Base-by-base conservation (phyloP, 768 basidiomycete genomes). In the Amanita phalloides region DNA sequence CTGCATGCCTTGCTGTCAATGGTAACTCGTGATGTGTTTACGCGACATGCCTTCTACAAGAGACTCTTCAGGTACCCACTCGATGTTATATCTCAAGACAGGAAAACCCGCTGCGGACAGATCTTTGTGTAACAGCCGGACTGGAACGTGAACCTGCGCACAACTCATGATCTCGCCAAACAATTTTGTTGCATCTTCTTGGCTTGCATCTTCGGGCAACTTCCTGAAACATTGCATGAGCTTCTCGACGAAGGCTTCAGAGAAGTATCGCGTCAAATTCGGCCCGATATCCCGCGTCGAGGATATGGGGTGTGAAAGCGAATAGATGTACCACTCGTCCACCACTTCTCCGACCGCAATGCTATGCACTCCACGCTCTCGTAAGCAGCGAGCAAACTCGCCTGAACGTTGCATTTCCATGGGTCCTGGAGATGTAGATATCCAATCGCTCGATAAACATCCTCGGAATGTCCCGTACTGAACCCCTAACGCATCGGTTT, bases 261-360 rank as follows among this genome's bases (percentile, higher is more conserved):
- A 73, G 61, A 81, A 86, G 60, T 84, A 88, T 51, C 85, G 65
- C 58, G 71, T 64, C 45, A 89, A 58, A 56, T 84, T 85, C 7
- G 70, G 68, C 25, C 73, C 60, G 8, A 87, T 68, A 55, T 88
- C 86, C 21, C 56, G 56, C 20, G 71, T 64, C 7, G 68, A 64
- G 9, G 61, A 48, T 45, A 86, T 74, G 0, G 79, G 76, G 61
- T 86, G 78, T 3, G 84, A 78, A 56, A 87, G 80, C 11, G 83
- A 76, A 57, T 87, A 88, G 47, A 87, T 72, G 61, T 79, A 85
- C 85, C 86, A 88, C 62, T 89, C 86, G 57, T 88, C 84, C 13
- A 68, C 71, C 46, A 86, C 70, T 50, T 86, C 82, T 7, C 87
- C 86, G n/a, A 83, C 65, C 46, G 81, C 68, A 53, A 89, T 68